These are phyloP conservation scores for Botrytis medusae DNA, from an alignment of 2,329 filamentous ascomycete genomes.

Conservation along the genomic window DNA sequence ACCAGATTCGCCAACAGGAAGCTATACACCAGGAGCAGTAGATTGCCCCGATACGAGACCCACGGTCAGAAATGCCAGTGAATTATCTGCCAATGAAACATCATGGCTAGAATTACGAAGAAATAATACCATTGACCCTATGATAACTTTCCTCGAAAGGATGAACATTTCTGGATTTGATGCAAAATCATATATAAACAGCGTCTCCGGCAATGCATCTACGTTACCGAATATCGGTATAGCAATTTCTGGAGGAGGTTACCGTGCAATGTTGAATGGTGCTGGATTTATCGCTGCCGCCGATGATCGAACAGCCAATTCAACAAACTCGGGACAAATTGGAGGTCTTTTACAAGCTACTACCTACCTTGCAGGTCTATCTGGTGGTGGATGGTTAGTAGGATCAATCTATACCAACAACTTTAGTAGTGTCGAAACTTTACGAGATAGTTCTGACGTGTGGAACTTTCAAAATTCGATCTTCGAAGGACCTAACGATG, in stretches of 20 bases:
- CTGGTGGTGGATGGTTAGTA: constrained; percentile 81
- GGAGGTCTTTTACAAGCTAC: constrained; percentile 78
- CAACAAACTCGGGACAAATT: constrained; percentile 64
- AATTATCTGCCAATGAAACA: constrained; percentile 67
- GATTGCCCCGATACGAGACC: constrained; percentile 71
- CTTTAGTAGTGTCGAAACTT: constrained; percentile 65
- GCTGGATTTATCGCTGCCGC: constrained; percentile 78
- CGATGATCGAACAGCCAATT: constrained; percentile 66
- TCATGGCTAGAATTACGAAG: constrained; percentile 73
- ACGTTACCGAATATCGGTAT: constrained; percentile 69
- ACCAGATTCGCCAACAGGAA: constrained; percentile 49
- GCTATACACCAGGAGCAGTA: constrained; percentile 69
- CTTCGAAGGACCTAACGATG: constrained; percentile 54
- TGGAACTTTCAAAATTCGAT: constrained; percentile 67
- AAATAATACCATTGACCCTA: constrained; percentile 70
- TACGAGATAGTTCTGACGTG: constrained; percentile 51
- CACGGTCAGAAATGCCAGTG: constrained; percentile 61
- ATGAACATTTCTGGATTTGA: constrained; percentile 78
- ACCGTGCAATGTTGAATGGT: constrained; percentile 81
- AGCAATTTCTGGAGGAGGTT: constrained; percentile 80
- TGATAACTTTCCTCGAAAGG: constrained; percentile 70
- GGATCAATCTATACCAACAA: constrained; percentile 79
- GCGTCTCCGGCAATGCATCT: constrained; percentile 53
- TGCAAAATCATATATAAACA: constrained; percentile 68
- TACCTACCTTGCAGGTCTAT: constrained; percentile 79